Evolutionary conservation across 768 basidiomycete genomes (phyloP), one percentile per base, ranked within the genome.

Genomic region (Xerocomus brunneocitrinus): DNA sequence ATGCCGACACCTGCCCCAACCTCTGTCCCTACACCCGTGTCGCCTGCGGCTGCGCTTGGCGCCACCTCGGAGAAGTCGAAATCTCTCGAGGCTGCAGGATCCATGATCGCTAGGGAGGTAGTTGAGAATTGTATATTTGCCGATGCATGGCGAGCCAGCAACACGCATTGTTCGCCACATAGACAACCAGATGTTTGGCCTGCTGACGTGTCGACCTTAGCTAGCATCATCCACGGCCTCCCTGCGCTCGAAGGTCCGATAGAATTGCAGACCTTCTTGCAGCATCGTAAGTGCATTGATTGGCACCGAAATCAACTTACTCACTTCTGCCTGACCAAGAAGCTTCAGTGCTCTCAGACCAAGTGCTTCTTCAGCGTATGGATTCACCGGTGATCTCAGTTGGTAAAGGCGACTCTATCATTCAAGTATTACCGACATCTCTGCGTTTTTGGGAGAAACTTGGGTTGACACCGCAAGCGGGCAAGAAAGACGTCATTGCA

Each of bases 371-470:
- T 36, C 62, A 68, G 31, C 61, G 61, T 1, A 62, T 84, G 50
- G 76, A 81, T 8, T 64, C 77, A 2, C 87, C 89, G 0, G 74
- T 80, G 72, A 64, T 93, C 10, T 74, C 84, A 0, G 75, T 89
- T 28, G 84, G 80, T 3, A 89, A 89, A 62, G 79, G 80, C 3
- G 83, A 85, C 35, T 76, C 81, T 4, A 68, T 90, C 27, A 73
- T 93, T n/a, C 82, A 90, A 39, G 67, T 89, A 16, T 67, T 81
- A 13, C 84, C 89, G 2, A 69, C 88, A 4, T 85, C 89, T 0
- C 63, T 93, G 24, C 77, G 84, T 2, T 93, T 92, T 66, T 93
- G 91, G 91, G 85, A 89, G 59, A 93, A 91, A 65, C 76, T 92
- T 12, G 89, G 88, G 0, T 64, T 94, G 41, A 74, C 76, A 14